phyloP scores from a whole-genome alignment of 148 eudicot genomes.

The Fagopyrum esculentum region DNA sequence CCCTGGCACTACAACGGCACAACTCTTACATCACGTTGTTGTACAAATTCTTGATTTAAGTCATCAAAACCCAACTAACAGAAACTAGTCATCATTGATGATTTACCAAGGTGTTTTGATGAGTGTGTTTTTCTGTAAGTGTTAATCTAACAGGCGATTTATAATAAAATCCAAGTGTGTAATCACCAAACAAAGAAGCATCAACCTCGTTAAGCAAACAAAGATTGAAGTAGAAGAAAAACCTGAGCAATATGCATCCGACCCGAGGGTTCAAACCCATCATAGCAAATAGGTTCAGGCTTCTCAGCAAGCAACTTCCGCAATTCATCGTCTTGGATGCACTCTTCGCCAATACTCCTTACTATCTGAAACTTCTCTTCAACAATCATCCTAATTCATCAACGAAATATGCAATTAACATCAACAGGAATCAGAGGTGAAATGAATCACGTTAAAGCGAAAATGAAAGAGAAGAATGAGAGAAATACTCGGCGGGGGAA shows the following conservation, averaged over 20 bases:
- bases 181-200: background rate
- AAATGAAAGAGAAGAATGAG: background rate
- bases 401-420: background rate
- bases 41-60: background rate
- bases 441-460: background rate
- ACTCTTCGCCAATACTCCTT: constrained; percentile 37
- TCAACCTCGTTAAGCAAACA: background rate
- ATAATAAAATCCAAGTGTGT: background rate
- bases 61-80: background rate
- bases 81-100: too few species aligned
- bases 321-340: constrained; percentile 36
- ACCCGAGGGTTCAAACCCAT: constrained; percentile 44
- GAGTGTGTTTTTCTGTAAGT: background rate
- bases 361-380: constrained; percentile 26
- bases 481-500: background rate
- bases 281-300: constrained; percentile 37
- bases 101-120: background rate
- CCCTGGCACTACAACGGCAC: background rate
- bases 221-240: too few species aligned
- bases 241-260: constrained; percentile 47
- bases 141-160: background rate
- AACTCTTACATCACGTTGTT: background rate
- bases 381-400: constrained; percentile 20
- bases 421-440: background rate
- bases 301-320: constrained; percentile 22